phyloP scores from a whole-genome alignment of 176 grass and related monocot species.

The Oryza meyeriana region DNA sequence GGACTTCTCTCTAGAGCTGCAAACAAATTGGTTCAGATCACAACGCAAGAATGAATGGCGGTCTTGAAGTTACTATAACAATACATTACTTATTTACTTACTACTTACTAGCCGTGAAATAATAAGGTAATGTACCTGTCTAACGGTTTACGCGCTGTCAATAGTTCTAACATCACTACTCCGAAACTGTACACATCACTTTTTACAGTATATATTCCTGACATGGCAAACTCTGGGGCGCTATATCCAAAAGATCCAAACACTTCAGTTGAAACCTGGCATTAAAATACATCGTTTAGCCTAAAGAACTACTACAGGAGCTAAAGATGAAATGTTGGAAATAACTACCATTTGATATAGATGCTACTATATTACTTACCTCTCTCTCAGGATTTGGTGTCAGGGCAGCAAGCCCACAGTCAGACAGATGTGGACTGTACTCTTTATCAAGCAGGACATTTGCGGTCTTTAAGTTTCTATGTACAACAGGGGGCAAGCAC shows the following conservation, averaged over 20 bases:
- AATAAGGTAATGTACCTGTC: slow-evolving; percentile 54
- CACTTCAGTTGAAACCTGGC: slow-evolving; percentile 67
- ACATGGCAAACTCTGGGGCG: slow-evolving; percentile 91
- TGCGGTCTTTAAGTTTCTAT: slow-evolving; percentile 81
- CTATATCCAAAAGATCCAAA: slow-evolving; percentile 90
- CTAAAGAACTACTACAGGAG: neutral
- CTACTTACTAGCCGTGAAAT: neutral
- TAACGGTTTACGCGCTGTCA: slow-evolving; percentile 84
- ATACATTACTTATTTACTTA: neutral
- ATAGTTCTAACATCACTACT: slow-evolving; percentile 88
- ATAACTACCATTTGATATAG: neutral
- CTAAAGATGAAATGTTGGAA: neutral
- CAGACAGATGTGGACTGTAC: slow-evolving; percentile 77
- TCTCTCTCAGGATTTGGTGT: slow-evolving; percentile 90
- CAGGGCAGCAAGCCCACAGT: slow-evolving; percentile 84
- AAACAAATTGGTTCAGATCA: neutral
- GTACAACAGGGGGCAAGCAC: slow-evolving; percentile 75
- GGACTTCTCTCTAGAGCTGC: slow-evolving; percentile 70
- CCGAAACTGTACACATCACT: slow-evolving; percentile 99
- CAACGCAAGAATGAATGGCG: neutral
- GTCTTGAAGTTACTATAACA: neutral
- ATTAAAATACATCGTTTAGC: neutral
- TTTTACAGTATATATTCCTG: slow-evolving; percentile 74
- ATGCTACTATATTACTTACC: slow-evolving; percentile 34
- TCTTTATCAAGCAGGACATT: slow-evolving; percentile 95